A percentile compares a stretch with the other conserved stretches of the same genome.
phyloP scores from a whole-genome alignment of 164 flowering plant genomes.

The Hamamelis virginiana region DNA sequence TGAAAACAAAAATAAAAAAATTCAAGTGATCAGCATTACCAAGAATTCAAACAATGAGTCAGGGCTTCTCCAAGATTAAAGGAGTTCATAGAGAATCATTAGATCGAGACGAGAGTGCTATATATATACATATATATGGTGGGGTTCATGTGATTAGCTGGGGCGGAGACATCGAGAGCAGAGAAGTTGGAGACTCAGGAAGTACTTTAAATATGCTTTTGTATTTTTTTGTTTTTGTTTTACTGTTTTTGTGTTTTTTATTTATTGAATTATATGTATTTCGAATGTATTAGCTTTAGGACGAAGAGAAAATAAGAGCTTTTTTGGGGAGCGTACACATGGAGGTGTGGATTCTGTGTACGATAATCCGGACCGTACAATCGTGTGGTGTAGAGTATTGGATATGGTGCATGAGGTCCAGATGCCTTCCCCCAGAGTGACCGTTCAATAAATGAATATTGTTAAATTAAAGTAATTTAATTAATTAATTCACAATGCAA shows the following conservation, averaged over 20 bases:
- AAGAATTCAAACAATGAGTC: not conserved
- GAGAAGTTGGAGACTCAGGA: constrained; percentile 16
- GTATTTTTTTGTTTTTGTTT: not conserved
- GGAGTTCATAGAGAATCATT: too few species aligned
- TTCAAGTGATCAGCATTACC: not conserved
- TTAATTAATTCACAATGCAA: too few species aligned
- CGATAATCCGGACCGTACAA: constrained; percentile 4
- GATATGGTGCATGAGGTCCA: constrained; percentile 10
- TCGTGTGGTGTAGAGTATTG: constrained; percentile 10
- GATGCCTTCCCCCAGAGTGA: not conserved
- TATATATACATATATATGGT: not conserved
- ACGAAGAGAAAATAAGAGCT: not conserved
- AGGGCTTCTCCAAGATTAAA: too few species aligned
- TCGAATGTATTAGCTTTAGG: too few species aligned
- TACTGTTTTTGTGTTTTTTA: not conserved
- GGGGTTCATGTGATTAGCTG: not conserved
- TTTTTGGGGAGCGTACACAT: constrained; percentile 2
- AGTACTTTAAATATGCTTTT: not conserved
- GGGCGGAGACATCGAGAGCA: constrained; percentile 24
- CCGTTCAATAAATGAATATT: too few species aligned
- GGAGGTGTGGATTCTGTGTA: not conserved
- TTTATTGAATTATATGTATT: not conserved
- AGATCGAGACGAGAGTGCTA: not conserved
- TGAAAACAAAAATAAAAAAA: not conserved
- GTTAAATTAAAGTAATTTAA: too few species aligned